phyloP scores from a whole-genome alignment of 306 rosid species.

The Pterocarpus macrocarpus region DNA sequence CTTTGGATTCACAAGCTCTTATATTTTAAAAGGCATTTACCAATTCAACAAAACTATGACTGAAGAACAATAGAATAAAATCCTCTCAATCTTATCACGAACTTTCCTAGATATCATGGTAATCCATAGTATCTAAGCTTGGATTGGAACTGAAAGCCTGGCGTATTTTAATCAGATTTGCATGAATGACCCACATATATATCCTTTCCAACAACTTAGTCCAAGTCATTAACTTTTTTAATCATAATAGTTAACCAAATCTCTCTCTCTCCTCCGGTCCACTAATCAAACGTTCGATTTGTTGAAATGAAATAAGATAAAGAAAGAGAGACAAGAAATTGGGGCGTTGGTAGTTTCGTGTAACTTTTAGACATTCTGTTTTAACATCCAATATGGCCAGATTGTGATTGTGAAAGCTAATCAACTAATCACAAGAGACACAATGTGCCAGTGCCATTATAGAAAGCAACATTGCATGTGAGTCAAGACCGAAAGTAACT shows the following conservation, averaged over 20 bases:
- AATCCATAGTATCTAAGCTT: constrained; percentile 1
- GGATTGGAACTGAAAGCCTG: not conserved
- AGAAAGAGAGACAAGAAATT: constrained; percentile 3
- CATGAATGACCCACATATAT: constrained; percentile 2
- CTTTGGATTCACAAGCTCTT: too few relatives aligned
- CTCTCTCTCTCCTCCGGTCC: not conserved
- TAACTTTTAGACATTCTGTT: constrained; percentile 20
- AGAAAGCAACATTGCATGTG: constrained; percentile 51
- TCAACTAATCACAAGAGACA: not conserved
- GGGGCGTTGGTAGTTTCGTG: constrained; percentile 7
- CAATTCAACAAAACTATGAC: constrained; percentile 21
- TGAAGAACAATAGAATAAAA: not conserved
- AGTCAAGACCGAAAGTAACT: constrained; percentile 34
- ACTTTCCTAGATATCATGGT: not conserved
- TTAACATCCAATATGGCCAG: not conserved
- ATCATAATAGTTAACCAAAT: constrained; percentile 10
- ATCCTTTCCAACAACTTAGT: constrained; percentile 10
- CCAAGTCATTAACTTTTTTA: constrained; percentile 21
- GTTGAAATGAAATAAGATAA: constrained; percentile 27
- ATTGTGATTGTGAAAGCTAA: constrained; percentile 25
- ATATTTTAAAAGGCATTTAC: not conserved
- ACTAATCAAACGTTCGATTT: constrained; percentile 11
- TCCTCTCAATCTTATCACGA: not conserved
- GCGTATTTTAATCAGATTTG: not conserved
- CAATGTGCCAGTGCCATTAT: constrained; percentile 38